Conservation (phyloP, 176 grass and related monocot species). For the Carex cristatella region DNA sequence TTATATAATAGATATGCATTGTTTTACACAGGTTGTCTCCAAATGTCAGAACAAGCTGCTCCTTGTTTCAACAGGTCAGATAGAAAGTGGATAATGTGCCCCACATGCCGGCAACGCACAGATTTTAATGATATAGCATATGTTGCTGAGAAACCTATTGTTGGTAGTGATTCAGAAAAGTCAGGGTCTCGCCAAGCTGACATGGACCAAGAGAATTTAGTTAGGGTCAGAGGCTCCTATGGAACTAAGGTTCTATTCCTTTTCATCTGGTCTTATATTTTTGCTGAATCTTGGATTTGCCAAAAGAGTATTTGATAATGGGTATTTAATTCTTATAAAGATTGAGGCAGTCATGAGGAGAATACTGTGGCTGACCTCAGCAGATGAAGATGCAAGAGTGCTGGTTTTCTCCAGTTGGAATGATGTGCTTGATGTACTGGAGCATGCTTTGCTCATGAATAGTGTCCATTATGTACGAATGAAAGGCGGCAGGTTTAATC, state of each 20-base stretch:
- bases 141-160: conserved; percentile 62
- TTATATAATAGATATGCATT: conserved; percentile 9
- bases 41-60: conserved; percentile 64
- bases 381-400: conserved; percentile 55
- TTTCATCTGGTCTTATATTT: conserved; percentile 14
- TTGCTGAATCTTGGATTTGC: background rate
- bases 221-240: conserved; percentile 78
- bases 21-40: conserved; percentile 64
- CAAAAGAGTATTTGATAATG: background rate
- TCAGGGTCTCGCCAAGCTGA: conserved; percentile 27
- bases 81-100: conserved; percentile 89
- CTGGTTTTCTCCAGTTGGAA: conserved; percentile 99
- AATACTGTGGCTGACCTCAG: conserved; percentile 74
- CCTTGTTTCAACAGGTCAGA: conserved; percentile 37
- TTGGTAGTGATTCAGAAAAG: conserved; percentile 26
- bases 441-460: conserved; percentile 72
- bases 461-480: conserved; percentile 71
- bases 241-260: conserved; percentile 71
- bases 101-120: conserved; percentile 80
- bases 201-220: conserved; percentile 44
- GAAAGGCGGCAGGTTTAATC: conserved; percentile 93
- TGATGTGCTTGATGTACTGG: conserved; percentile 84
- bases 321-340: conserved; percentile 24
- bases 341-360: conserved; percentile 90
- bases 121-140: conserved; percentile 82